phyloP scores from a whole-genome alignment of 352 stramenopile species.

The Peronospora tabacina region DNA sequence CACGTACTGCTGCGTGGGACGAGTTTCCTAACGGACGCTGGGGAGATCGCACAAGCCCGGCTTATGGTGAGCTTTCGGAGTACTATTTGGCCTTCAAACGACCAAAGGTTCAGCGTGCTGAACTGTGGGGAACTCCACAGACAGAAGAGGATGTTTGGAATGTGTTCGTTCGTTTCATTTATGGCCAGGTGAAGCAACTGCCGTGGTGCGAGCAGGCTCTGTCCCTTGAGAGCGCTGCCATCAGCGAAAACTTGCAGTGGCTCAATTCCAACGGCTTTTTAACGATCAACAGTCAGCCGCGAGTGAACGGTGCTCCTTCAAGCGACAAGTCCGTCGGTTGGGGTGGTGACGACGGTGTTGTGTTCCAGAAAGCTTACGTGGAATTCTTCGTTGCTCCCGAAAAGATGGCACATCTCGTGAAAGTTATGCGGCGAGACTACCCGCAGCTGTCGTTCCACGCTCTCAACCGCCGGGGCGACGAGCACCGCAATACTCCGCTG shows the following conservation, averaged over 20 bases:
- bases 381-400: slow-evolving; percentile 94
- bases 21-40: slow-evolving; percentile 95
- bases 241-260: slow-evolving; percentile 76
- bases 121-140: slow-evolving; percentile 81
- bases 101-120: slow-evolving; percentile 58
- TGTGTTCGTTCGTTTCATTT: slow-evolving; percentile 89
- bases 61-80: slow-evolving; percentile 94
- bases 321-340: slow-evolving; percentile 90
- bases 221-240: slow-evolving; percentile 86
- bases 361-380: slow-evolving; percentile 99
- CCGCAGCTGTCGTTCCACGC: slow-evolving; percentile 74
- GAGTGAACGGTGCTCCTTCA: slow-evolving; percentile 87
- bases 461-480: slow-evolving; percentile 54
- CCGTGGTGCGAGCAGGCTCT: slow-evolving; percentile 96
- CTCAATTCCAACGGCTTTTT: slow-evolving; percentile 89
- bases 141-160: slow-evolving; percentile 88
- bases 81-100: slow-evolving; percentile 88
- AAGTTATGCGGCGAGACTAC: slow-evolving; percentile 50
- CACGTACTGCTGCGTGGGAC: slow-evolving; percentile 94
- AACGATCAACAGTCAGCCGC: slow-evolving; percentile 93
- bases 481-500: slow-evolving; percentile 65
- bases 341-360: slow-evolving; percentile 90
- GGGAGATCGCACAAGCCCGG: slow-evolving; percentile 91
- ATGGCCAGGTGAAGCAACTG: slow-evolving; percentile 80
- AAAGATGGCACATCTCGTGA: slow-evolving; percentile 59